A percentile compares a stretch with the other conserved stretches of the same genome.
Evolutionary conservation across 2,329 filamentous ascomycete genomes (phyloP).

Genomic region (Aspergillus fructus): DNA sequence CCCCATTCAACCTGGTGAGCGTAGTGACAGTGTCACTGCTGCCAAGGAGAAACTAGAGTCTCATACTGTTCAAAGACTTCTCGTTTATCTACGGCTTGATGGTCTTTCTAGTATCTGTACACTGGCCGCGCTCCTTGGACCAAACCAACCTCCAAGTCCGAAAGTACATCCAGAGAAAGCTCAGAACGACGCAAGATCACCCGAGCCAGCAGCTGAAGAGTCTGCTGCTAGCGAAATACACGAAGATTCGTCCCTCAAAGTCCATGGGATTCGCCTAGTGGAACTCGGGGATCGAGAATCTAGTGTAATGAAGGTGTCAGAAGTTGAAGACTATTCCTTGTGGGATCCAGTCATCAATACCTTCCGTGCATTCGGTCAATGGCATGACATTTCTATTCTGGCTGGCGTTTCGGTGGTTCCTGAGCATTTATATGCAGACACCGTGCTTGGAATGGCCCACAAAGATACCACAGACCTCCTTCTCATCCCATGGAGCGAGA

Average conservation of each 20-base stretch:
- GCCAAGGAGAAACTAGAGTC: constrained; percentile 51
- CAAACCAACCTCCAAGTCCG: constrained; percentile 39
- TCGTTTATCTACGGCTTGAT: constrained; percentile 82
- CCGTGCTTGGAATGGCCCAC: constrained; percentile 67
- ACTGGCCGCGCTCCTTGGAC: constrained; percentile 76
- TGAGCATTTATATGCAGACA: constrained; percentile 74
- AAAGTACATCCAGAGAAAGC: constrained; percentile 35
- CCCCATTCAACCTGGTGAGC: constrained; percentile 39
- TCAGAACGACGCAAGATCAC: constrained; percentile 1
- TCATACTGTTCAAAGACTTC: constrained; percentile 60
- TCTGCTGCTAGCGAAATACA: constrained; percentile 17
- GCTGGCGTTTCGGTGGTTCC: constrained; percentile 80
- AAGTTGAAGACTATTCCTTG: constrained; percentile 69
- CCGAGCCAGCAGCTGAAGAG: constrained; percentile 25
- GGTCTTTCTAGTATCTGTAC: constrained; percentile 80
- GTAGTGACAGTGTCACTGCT: constrained; percentile 45
- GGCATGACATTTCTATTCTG: constrained; percentile 79
- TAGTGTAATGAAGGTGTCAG: constrained; percentile 90
- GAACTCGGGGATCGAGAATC: constrained; percentile 91
- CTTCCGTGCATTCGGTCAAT: constrained; percentile 82
- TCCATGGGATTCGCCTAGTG: constrained; percentile 81
- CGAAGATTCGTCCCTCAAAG: constrained; percentile 55
- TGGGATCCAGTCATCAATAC: constrained; percentile 86
- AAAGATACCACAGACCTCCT: constrained; percentile 72
- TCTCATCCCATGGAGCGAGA: constrained; percentile 87